phyloP scores from a whole-genome alignment of 257 asterid species.

The Jasminum sambac region DNA sequence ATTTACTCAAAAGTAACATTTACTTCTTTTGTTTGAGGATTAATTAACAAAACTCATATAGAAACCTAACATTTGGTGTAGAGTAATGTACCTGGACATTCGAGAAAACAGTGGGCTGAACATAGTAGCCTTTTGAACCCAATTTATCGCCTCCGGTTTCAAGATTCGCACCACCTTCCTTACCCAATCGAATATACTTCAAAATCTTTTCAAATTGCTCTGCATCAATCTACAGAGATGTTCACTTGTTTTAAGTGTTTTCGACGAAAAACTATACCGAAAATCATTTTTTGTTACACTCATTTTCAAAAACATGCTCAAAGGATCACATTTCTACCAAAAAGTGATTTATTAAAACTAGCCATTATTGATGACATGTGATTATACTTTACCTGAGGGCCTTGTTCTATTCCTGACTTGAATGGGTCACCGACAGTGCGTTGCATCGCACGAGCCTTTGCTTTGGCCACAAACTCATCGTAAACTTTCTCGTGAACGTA shows the following conservation, averaged over 20 bases:
- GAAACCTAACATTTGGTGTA: background rate
- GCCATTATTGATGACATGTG: background rate
- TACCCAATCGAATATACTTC: conserved; percentile 58
- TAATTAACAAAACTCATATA: no score
- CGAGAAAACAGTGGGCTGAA: conserved; percentile 93
- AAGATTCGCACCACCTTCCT: conserved; percentile 80
- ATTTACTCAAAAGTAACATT: background rate
- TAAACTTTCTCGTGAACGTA: conserved; percentile 83
- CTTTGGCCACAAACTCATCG: conserved; percentile 84
- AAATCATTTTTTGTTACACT: no score
- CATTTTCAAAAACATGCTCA: no score
- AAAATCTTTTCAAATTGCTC: conserved; percentile 78
- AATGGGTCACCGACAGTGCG: conserved; percentile 96
- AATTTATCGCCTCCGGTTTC: conserved; percentile 77
- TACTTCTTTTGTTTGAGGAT: no score
- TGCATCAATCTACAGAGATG: conserved; percentile 54
- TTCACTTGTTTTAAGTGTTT: conserved; percentile 12
- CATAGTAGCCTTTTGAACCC: conserved; percentile 69
- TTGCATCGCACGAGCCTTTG: conserved; percentile 66
- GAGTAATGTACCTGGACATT: conserved; percentile 59
- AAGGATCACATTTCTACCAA: no score
- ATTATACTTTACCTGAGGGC: conserved; percentile 73
- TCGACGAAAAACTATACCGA: background rate
- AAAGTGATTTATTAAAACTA: no score
- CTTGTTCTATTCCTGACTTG: conserved; percentile 79